Evolutionary conservation across 768 basidiomycete species (phyloP).

Genomic region (Pulveroboletus sp.): DNA sequence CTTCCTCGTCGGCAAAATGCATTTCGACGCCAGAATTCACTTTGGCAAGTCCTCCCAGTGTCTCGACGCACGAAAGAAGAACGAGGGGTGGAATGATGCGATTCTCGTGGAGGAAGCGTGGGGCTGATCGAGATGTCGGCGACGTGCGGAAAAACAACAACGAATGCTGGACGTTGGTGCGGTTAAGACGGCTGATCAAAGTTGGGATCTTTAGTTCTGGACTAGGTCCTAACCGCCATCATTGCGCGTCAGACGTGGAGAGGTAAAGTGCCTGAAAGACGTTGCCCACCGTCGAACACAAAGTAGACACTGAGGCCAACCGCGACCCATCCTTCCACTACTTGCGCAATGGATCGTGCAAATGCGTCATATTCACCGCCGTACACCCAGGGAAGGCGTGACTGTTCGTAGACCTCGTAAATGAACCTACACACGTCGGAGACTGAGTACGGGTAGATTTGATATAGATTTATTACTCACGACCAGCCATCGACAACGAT

Average conservation of each 20-base stretch:
- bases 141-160: conserved; percentile 85
- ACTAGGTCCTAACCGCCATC: conserved; percentile 50
- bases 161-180: conserved; percentile 57
- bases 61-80: conserved; percentile 56
- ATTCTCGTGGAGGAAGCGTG: conserved; percentile 70
- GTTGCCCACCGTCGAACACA: conserved; percentile 78
- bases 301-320: conserved; percentile 66
- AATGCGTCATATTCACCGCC: conserved; percentile 77
- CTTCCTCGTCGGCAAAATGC: conserved; percentile 79
- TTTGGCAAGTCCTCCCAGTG: conserved; percentile 42
- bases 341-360: conserved; percentile 40
- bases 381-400: conserved; percentile 77
- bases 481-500: conserved; percentile 86
- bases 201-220: conserved; percentile 76
- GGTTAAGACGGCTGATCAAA: conserved; percentile 52
- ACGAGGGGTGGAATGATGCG: conserved; percentile 70
- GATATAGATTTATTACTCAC: conserved; percentile 47
- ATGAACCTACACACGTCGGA: conserved; percentile 57
- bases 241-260: conserved; percentile 11
- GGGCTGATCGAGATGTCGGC: conserved; percentile 52
- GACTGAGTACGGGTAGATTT: conserved; percentile 3
- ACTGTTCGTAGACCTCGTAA: conserved; percentile 59
- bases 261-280: conserved; percentile 15
- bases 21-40: conserved; percentile 43
- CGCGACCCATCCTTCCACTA: conserved; percentile 65